These are phyloP conservation scores for Chalciporus sp. DNA, from an alignment of 1,284 basidiomycete species.

Conservation along the genomic window DNA sequence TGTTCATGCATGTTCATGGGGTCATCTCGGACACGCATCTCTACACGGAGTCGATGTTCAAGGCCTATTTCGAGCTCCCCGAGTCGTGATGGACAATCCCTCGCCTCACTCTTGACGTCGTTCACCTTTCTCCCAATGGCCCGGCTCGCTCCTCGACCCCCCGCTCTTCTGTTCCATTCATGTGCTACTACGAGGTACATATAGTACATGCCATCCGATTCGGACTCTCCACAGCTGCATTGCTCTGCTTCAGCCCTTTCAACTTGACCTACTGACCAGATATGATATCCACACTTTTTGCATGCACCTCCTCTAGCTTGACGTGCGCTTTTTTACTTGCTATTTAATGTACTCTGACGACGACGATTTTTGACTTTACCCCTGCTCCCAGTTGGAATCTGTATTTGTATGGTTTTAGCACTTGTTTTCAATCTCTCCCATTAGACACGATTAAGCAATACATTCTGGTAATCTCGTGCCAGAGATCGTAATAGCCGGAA, in stretches of 20 bases:
- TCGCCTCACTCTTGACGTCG: neutral
- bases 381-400: conserved; percentile 13
- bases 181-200: neutral
- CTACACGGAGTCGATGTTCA: conserved; percentile 82
- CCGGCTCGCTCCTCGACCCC: neutral
- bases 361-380: neutral
- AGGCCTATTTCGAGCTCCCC: conserved; percentile 75
- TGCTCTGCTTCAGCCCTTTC: neutral
- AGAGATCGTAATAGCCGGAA: neutral
- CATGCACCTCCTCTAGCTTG: neutral
- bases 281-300: conserved; percentile 6
- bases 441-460: conserved; percentile 11
- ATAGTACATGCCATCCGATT: neutral
- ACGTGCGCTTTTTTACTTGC: conserved; percentile 10
- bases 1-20: conserved; percentile 91
- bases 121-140: neutral
- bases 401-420: conserved; percentile 25
- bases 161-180: neutral
- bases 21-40: conserved; percentile 74
- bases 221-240: conserved; percentile 1
- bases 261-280: neutral
- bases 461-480: neutral
- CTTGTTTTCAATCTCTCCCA: neutral
- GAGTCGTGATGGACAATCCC: conserved; percentile 42
- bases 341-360: conserved; percentile 27